These are phyloP conservation scores for Colletotrichum tofieldiae DNA, from an alignment of 2,329 filamentous ascomycete genomes.

Conservation along the genomic window DNA sequence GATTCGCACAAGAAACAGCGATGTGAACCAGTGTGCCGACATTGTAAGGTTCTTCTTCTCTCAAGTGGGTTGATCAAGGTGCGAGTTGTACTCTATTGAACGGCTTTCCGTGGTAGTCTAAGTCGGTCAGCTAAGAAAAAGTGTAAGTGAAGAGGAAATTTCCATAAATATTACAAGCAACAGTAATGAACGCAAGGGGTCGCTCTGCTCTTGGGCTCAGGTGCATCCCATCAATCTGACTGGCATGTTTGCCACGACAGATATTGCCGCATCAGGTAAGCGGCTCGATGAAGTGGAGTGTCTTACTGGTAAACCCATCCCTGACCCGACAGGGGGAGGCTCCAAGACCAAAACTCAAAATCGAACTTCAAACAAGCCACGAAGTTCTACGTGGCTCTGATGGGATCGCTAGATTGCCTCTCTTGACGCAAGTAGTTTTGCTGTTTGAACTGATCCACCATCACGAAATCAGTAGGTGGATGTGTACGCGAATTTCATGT, in stretches of 20 bases:
- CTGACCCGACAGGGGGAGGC: background rate
- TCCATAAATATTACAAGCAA: background rate
- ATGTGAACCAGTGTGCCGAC: too few species aligned
- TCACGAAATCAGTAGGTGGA: too few species aligned
- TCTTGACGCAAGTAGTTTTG: too few species aligned
- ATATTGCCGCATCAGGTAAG: constrained; percentile 9
- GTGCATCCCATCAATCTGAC: background rate
- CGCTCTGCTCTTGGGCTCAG: background rate
- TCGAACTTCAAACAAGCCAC: background rate
- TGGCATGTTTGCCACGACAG: background rate
- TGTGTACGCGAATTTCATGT: too few species aligned
- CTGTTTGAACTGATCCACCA: too few species aligned
- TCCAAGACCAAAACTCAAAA: background rate
- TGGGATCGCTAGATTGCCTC: background rate
- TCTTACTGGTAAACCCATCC: background rate
- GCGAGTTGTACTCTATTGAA: background rate
- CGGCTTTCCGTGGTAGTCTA: background rate
- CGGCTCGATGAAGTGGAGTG: background rate
- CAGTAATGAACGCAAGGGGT: background rate
- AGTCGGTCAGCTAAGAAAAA: too few species aligned
- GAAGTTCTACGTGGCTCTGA: background rate
- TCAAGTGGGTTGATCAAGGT: background rate
- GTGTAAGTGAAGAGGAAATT: background rate
- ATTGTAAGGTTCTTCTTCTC: too few species aligned
- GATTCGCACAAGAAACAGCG: too few species aligned